A percentile compares a stretch with the other conserved stretches of the same genome.
Evolutionary conservation across 2,329 filamentous ascomycete genomes (phyloP).

Genomic region (Paraphaeosphaeria minitans): DNA sequence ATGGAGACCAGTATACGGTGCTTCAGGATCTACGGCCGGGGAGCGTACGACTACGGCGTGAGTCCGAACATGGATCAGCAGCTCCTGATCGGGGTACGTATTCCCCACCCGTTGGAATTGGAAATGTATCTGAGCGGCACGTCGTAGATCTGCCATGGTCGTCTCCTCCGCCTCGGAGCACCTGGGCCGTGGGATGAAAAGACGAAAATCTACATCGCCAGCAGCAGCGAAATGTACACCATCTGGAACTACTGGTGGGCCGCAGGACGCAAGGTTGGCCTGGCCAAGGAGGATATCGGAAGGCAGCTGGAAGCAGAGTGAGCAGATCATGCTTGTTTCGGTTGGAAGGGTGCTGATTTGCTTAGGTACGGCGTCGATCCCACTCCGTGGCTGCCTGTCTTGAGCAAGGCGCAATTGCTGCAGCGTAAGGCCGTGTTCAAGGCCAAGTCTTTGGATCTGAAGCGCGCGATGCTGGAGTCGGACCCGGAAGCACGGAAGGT

Average conservation of each 20-base stretch:
- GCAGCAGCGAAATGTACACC: background rate
- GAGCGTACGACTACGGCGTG: background rate
- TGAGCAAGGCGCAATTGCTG: background rate
- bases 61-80: background rate
- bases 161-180: background rate
- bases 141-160: background rate
- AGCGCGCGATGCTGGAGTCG: background rate
- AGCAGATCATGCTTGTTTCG: background rate
- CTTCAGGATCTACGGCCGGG: background rate
- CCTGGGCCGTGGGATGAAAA: background rate
- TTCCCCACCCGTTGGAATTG: background rate
- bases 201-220: background rate
- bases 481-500: background rate
- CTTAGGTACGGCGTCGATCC: background rate
- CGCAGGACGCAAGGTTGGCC: background rate
- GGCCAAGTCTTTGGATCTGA: background rate
- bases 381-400: background rate
- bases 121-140: background rate
- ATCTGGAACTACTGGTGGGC: conserved; percentile 6
- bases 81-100: background rate
- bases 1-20: background rate
- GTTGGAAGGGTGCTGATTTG: background rate
- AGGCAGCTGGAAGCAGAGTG: conserved; percentile 5
- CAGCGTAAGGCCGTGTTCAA: background rate
- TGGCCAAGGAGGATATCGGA: conserved; percentile 1